Percentiles rank a stretch among this genome's conserved stretches.
Evolutionary conservation across 2,329 filamentous ascomycete genomes (phyloP).

Genomic region (Colletotrichum theobromicola): DNA sequence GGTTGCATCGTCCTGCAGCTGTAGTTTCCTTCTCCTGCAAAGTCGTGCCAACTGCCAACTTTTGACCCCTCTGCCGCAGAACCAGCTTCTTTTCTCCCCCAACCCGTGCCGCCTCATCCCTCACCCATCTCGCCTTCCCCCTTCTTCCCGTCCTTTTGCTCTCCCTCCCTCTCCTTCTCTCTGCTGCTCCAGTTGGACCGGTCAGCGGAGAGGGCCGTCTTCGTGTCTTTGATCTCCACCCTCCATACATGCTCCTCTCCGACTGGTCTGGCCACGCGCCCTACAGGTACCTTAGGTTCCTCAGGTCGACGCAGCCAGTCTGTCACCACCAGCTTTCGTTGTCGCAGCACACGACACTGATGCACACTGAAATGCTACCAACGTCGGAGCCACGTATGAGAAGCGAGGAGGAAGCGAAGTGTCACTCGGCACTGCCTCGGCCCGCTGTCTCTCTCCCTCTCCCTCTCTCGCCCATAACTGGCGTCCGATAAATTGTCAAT

Average conservation of each 20-base stretch:
- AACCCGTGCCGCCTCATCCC: neutral
- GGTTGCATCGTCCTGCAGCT: slow-evolving; percentile 18
- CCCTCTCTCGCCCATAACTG: neutral
- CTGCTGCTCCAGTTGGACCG: neutral
- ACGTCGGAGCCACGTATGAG: neutral
- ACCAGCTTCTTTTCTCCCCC: neutral
- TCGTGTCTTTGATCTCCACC: neutral
- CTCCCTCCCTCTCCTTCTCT: neutral
- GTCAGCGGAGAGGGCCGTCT: neutral
- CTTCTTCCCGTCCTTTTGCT: neutral
- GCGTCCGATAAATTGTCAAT: neutral
- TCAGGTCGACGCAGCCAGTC: neutral
- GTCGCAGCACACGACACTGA: neutral
- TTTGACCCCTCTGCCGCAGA: neutral
- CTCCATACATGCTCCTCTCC: neutral
- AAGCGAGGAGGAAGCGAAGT: neutral
- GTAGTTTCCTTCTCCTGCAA: slow-evolving; percentile 14
- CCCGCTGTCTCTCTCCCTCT: neutral
- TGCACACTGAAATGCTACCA: neutral
- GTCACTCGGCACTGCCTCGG: neutral
- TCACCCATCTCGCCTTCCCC: neutral
- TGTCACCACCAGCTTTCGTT: neutral
- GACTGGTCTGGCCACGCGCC: neutral
- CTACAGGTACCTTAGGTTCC: neutral
- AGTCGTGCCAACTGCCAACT: slow-evolving; percentile 16